phyloP scores from a whole-genome alignment of 2,329 filamentous ascomycete genomes.

The Paramyrothecium sp. region DNA sequence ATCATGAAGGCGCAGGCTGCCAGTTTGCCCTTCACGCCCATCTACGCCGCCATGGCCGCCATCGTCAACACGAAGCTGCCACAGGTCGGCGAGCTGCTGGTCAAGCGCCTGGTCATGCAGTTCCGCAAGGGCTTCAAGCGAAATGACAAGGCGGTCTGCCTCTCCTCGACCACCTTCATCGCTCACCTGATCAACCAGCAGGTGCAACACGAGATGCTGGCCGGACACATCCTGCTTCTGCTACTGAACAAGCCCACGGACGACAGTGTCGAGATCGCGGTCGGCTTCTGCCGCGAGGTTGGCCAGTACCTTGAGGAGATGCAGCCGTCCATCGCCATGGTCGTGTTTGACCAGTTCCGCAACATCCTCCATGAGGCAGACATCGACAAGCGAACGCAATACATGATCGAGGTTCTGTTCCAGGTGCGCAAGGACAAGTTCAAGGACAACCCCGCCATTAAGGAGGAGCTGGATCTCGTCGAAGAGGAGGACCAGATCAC shows the following conservation, averaged over 20 bases:
- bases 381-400: slow-evolving; percentile 97
- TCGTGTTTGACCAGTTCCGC: slow-evolving; percentile 93
- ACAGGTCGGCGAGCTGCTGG: slow-evolving; percentile 86
- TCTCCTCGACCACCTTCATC: slow-evolving; percentile 90
- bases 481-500: slow-evolving; percentile 99
- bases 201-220: slow-evolving; percentile 89
- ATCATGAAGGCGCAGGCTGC: slow-evolving; percentile 99
- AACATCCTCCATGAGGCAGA: slow-evolving; percentile 94
- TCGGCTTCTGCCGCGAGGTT: slow-evolving; percentile 88
- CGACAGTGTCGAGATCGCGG: slow-evolving; percentile 96
- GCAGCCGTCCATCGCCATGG: slow-evolving; percentile 82
- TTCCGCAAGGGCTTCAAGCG: slow-evolving; percentile 95
- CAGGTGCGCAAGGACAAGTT: slow-evolving; percentile 95
- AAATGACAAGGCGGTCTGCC: slow-evolving; percentile 95
- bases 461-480: slow-evolving; percentile 89
- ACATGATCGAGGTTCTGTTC: slow-evolving; percentile 98
- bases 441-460: slow-evolving; percentile 89
- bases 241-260: slow-evolving; percentile 94
- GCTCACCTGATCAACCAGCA: slow-evolving; percentile 96
- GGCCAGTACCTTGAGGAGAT: slow-evolving; percentile 95
- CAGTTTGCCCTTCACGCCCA: slow-evolving; percentile 91
- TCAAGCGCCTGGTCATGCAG: slow-evolving; percentile 82
- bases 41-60: slow-evolving; percentile 92
- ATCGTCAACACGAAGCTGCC: slow-evolving; percentile 98
- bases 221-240: slow-evolving; percentile 88